Percentiles rank a stretch among this genome's conserved stretches.
Evolutionary conservation across 164 flowering plant genomes (phyloP).

Genomic region (Vitis rotundifolia): DNA sequence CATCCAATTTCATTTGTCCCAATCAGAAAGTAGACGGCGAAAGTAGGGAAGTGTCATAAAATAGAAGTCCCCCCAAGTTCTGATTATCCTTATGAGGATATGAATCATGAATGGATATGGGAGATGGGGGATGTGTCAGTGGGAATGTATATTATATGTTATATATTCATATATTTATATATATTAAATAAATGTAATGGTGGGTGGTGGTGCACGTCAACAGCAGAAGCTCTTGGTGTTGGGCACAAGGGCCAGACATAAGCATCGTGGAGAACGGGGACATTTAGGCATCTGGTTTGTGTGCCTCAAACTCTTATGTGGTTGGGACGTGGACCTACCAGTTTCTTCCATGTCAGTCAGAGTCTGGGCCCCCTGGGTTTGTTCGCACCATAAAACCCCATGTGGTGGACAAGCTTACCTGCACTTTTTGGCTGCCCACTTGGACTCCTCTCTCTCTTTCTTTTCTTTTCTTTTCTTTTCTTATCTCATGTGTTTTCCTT

Average conservation of each 20-base stretch:
- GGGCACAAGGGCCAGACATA: constrained; percentile 15
- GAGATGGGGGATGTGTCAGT: too few species aligned
- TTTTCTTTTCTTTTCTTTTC: too few species aligned
- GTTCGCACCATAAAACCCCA: not conserved
- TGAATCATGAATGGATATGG: constrained; percentile 4
- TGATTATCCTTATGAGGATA: not conserved
- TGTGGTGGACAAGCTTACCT: constrained; percentile 6
- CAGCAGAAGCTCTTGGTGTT: not conserved
- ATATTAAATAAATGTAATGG: constrained; percentile 1
- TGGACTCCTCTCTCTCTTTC: not conserved
- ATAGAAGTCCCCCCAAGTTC: not conserved
- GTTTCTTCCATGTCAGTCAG: constrained; percentile 13
- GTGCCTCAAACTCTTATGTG: not conserved
- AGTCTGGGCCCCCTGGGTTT: not conserved
- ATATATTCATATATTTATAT: too few species aligned
- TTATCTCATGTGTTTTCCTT: too few species aligned
- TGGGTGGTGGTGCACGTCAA: constrained; percentile 32
- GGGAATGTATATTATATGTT: not conserved
- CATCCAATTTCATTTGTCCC: too few species aligned
- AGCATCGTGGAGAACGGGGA: constrained; percentile 22
- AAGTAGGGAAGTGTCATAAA: too few species aligned
- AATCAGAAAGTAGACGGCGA: too few species aligned
- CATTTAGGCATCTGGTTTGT: constrained; percentile 4
- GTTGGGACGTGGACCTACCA: constrained; percentile 21
- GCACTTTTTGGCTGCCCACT: not conserved